A percentile compares a stretch with the other conserved stretches of the same genome.
Evolutionary conservation across 768 basidiomycete genomes (phyloP).

Genomic region (Hygrophorus russula): DNA sequence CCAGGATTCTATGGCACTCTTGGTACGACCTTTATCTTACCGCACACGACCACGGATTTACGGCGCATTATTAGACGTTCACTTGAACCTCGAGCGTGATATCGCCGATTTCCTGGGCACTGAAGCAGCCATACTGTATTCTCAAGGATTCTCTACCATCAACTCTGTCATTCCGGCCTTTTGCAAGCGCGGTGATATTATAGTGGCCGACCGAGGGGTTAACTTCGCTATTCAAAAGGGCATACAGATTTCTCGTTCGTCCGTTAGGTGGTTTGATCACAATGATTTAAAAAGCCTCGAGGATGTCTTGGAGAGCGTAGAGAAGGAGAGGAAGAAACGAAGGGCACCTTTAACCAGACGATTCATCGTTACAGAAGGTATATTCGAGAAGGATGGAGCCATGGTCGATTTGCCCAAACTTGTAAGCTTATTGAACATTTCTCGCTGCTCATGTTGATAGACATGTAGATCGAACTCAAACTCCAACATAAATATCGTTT

Average conservation of each 20-base stretch:
- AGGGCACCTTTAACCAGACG: constrained; percentile 72
- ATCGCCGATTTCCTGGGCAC: constrained; percentile 87
- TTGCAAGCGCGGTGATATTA: constrained; percentile 94
- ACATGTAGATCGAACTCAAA: constrained; percentile 78
- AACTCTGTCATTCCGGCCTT: constrained; percentile 95
- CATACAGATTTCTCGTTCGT: constrained; percentile 84
- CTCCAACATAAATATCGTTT: constrained; percentile 92
- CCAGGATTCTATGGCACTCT: constrained; percentile 95
- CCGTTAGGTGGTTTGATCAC: constrained; percentile 93
- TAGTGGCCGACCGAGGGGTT: constrained; percentile 95
- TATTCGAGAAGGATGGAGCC: constrained; percentile 90
- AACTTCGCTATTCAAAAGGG: constrained; percentile 96
- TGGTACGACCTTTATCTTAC: constrained; percentile 37
- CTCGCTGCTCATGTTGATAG: background rate
- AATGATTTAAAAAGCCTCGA: constrained; percentile 89
- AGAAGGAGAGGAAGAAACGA: constrained; percentile 84
- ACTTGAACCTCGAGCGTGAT: constrained; percentile 79
- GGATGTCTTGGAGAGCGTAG: constrained; percentile 70
- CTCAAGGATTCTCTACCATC: constrained; percentile 86
- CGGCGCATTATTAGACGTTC: constrained; percentile 56
- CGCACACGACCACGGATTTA: background rate
- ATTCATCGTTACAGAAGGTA: constrained; percentile 95
- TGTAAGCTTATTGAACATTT: constrained; percentile 34
- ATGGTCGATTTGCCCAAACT: constrained; percentile 90
- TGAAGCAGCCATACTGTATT: constrained; percentile 84